Base-by-base conservation (phyloP, 169 alveolate species). In the Plasmodium sp. region DNA sequence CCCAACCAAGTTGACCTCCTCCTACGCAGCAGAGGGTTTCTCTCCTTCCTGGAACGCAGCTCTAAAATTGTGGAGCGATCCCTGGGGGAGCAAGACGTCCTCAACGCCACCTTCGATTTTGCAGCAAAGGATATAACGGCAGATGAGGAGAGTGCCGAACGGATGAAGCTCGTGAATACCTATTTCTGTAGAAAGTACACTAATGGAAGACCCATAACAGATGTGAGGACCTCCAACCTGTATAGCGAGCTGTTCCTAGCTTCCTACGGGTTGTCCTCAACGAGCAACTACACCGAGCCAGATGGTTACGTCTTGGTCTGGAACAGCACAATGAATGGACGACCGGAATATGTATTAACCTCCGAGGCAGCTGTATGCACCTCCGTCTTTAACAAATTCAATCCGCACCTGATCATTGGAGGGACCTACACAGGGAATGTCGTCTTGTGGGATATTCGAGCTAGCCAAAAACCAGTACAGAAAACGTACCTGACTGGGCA, bases 391-490 rank as follows among this genome's bases (percentile, higher is more conserved):
- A 97, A 97, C 95, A 97, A 98, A 18, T 97, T 96, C 93, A 94
- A 97, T 84, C 98, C 99, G 10, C 96, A 97, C 75, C 84, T 98
- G 39, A 96, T 98, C 4, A 75, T 98, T 3, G 99, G 99, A 14
- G 99, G 99, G 16, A 97, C 98, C 0, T 97, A 97, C 96, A 95
- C 98, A 74, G 99, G 99, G 2, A 94, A 97, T 90, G 97, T 98
- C 0, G 91, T 98, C 34, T 81, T 97, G 31, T 98, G 99, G 99
- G 99, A 98, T 92, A 94, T 97, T 39, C 94, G 99, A 85, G 99
- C 98, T n/a, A 97, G 97, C 83, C 94, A 93, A 73, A 96, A 94
- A 58, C 98, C 99, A 2, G 96, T 97, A 31, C 93, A 93, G 83
- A 96, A 97, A 95, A 97, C 98, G 2, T 96, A 97, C 0, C 92